phyloP scores from a whole-genome alignment of 2,329 filamentous ascomycete genomes.

The Cordyceps cicadae region DNA sequence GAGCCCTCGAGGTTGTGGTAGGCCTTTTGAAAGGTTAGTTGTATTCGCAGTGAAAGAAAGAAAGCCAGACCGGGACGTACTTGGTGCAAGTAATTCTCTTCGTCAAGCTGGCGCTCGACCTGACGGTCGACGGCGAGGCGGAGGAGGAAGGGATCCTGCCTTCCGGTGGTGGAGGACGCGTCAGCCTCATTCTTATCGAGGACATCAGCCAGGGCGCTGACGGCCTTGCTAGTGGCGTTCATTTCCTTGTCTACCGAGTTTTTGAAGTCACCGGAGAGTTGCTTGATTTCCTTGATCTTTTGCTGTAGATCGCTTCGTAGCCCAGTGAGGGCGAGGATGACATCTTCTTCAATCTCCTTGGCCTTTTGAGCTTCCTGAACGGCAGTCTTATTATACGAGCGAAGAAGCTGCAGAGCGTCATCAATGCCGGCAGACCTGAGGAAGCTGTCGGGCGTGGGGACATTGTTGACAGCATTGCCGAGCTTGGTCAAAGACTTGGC shows the following conservation, averaged over 20 bases:
- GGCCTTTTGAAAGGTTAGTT: conserved; percentile 47
- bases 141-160: conserved; percentile 86
- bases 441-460: conserved; percentile 65
- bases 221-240: conserved; percentile 70
- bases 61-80: conserved; percentile 42
- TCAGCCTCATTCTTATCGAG: conserved; percentile 74
- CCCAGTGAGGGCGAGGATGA: conserved; percentile 78
- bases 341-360: conserved; percentile 81
- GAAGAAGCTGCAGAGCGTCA: conserved; percentile 74
- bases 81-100: conserved; percentile 94
- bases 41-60: neutral
- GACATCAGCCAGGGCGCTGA: conserved; percentile 73
- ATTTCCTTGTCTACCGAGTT: conserved; percentile 95
- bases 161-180: conserved; percentile 62
- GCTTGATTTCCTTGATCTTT: conserved; percentile 98
- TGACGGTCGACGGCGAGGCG: conserved; percentile 80
- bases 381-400: conserved; percentile 73
- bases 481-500: conserved; percentile 77
- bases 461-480: conserved; percentile 76
- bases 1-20: conserved; percentile 92
- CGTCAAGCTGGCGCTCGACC: conserved; percentile 85
- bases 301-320: conserved; percentile 81
- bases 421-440: conserved; percentile 74
- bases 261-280: conserved; percentile 88
- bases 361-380: conserved; percentile 80